Base-by-base conservation (phyloP, 164 flowering plant genomes). In the Nymphaea colorata region DNA sequence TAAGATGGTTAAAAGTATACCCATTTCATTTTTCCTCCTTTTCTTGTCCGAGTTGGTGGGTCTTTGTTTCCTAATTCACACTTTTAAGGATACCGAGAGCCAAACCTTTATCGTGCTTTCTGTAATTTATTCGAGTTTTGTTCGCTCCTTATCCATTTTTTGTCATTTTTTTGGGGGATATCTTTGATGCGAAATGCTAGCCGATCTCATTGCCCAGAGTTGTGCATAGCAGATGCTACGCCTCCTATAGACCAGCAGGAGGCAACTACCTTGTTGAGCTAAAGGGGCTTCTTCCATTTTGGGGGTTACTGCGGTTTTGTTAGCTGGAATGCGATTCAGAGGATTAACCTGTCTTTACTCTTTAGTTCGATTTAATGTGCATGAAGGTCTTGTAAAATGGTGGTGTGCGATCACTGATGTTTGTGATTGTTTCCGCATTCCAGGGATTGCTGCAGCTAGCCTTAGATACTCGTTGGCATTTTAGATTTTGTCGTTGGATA, bases 401-500 rank as follows among this genome's bases (percentile, higher is more conserved):
- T 18, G 55, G 44, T 36, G 41, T 41, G 59, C 57, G 60, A 36
- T 47, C 61, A 17, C 25, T 68, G 43, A 62, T 44, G 11, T 44
- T 68, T 36, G 11, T 43, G 15, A 51, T 14, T 5, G 7, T 14
- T 53, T 3, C 42, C 4, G 36, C 10, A 47, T 41, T 44, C 8
- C 45, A 44, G 66, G 59, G 7, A 25, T 42, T 44, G 44, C 44
- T 64, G 44, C 41, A 62, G 53, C 45, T 62, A 25, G 51, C 14
- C 68, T 70, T 65, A 61, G 3, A 70, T n/a, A 72, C 76, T 79
- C 73, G 86, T 72, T 72, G 69, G 74, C 44, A 47, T 42, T 4
- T 45, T 42, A 44, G 57, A 77, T 64, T 75, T 64, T 70, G 59
- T 1, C 61, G 15, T 36, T 51, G 44, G 57, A 68, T 42, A 12